phyloP scores from a whole-genome alignment of 768 basidiomycete genomes.

The Lentinula boryana region DNA sequence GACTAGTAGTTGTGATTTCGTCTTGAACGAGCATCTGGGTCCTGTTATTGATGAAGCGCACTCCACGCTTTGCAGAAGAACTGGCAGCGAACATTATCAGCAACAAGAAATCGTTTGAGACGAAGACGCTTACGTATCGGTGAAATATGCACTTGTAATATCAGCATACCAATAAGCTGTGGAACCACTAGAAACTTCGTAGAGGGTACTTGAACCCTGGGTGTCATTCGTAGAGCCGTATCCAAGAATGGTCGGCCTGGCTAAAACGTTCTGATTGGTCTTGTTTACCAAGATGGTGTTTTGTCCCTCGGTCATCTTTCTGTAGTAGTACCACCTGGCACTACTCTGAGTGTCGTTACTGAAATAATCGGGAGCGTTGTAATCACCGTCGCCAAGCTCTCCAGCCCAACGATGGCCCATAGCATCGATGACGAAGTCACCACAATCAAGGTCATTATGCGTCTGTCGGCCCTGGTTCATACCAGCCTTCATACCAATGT shows the following conservation, averaged over 20 bases:
- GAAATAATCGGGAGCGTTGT: constrained; percentile 74
- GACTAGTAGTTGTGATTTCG: constrained; percentile 60
- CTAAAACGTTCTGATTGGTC: constrained; percentile 75
- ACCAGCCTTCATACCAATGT: constrained; percentile 87
- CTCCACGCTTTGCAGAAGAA: constrained; percentile 74
- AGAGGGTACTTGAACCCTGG: constrained; percentile 85
- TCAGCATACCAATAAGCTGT: constrained; percentile 81
- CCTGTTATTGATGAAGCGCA: constrained; percentile 77
- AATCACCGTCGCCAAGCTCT: constrained; percentile 88
- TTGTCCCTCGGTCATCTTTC: constrained; percentile 96
- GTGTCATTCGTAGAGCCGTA: constrained; percentile 46
- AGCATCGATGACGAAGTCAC: constrained; percentile 94
- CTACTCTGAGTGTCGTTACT: constrained; percentile 60
- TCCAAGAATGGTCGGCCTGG: constrained; percentile 48
- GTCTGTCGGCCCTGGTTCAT: constrained; percentile 80
- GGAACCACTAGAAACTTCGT: constrained; percentile 53
- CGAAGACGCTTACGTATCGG: constrained; percentile 59
- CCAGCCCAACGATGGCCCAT: constrained; percentile 93
- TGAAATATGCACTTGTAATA: constrained; percentile 67
- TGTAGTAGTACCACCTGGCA: constrained; percentile 86
- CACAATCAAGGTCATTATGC: constrained; percentile 90
- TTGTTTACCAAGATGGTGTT: constrained; percentile 81
- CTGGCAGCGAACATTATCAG: constrained; percentile 22
- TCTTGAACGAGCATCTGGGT: constrained; percentile 91
- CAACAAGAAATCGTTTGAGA: constrained; percentile 8